A percentile compares a stretch with the other conserved stretches of the same genome.
These are phyloP conservation scores for Macrolepiota fuliginosa DNA, from an alignment of 768 basidiomycete genomes.

Conservation along the genomic window DNA sequence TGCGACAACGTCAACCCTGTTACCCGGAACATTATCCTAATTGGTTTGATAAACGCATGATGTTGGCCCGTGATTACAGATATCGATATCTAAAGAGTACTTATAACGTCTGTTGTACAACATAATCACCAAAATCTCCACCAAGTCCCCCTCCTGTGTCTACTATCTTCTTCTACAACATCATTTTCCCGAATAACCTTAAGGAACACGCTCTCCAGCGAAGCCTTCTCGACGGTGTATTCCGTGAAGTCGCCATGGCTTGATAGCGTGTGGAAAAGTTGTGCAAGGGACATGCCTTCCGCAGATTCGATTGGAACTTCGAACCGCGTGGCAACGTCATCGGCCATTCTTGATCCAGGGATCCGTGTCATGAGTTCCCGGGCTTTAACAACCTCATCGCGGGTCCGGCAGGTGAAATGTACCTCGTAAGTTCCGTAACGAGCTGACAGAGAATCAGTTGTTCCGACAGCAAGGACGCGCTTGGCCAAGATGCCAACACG, in stretches of 20 bases:
- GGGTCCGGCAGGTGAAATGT: slow-evolving; percentile 66
- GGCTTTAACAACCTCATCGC: slow-evolving; percentile 57
- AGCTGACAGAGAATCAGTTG: slow-evolving; percentile 57
- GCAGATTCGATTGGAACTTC: slow-evolving; percentile 56
- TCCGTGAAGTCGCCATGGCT: slow-evolving; percentile 54
- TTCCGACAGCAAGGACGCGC: slow-evolving; percentile 68
- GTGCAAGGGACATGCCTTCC: slow-evolving; percentile 48
- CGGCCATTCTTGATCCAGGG: slow-evolving; percentile 62
- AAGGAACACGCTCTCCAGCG: slow-evolving; percentile 70
- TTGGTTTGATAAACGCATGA: neutral
- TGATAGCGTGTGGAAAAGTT: slow-evolving; percentile 56
- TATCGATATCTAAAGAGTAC: neutral
- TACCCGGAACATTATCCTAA: neutral
- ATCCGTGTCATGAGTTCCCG: slow-evolving; percentile 57
- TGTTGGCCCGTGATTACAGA: neutral
- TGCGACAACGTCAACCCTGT: neutral
- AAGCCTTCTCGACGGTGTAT: slow-evolving; percentile 69
- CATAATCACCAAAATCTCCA: slow-evolving; percentile 15
- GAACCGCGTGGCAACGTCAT: slow-evolving; percentile 75
- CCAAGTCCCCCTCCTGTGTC: slow-evolving; percentile 16
- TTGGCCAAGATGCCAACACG: slow-evolving; percentile 77
- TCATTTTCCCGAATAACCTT: slow-evolving; percentile 66
- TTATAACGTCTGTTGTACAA: neutral
- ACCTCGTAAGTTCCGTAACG: slow-evolving; percentile 77
- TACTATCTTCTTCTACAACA: slow-evolving; percentile 44